phyloP scores from a whole-genome alignment of 202 grass and related monocot genomes.

The Miscanthus sacchariflorus region DNA sequence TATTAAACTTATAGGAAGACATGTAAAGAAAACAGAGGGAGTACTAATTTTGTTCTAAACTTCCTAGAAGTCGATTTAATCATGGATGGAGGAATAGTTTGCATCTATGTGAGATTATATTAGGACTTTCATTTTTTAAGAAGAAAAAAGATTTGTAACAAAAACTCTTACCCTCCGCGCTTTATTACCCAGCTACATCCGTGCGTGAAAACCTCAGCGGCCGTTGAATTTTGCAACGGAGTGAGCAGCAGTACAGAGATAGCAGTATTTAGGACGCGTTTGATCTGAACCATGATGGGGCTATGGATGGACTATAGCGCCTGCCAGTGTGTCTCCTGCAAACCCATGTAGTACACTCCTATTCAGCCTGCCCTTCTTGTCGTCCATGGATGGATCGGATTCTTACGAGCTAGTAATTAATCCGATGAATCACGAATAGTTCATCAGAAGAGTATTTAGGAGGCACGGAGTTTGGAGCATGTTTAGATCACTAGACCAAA shows the following conservation, averaged over 20 bases:
- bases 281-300: neutral
- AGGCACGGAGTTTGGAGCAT: neutral
- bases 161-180: too few relatives aligned
- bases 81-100: too few relatives aligned
- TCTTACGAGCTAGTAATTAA: neutral
- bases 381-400: neutral
- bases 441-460: neutral
- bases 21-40: too few relatives aligned
- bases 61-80: too few relatives aligned
- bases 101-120: too few relatives aligned
- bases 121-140: too few relatives aligned
- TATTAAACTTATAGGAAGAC: too few relatives aligned
- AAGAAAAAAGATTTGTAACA: too few relatives aligned
- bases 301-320: neutral
- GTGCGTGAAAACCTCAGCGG: too few relatives aligned
- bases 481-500: too few relatives aligned
- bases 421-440: neutral
- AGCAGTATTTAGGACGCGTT: neutral
- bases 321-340: neutral
- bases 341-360: constrained; percentile 27
- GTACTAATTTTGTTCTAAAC: too few relatives aligned
- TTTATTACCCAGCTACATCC: too few relatives aligned
- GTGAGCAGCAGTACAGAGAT: neutral
- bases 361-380: neutral
- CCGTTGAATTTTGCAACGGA: neutral